Evolutionary conservation across 257 asterid species (phyloP).

Genomic region (Nicotiana otophora): DNA sequence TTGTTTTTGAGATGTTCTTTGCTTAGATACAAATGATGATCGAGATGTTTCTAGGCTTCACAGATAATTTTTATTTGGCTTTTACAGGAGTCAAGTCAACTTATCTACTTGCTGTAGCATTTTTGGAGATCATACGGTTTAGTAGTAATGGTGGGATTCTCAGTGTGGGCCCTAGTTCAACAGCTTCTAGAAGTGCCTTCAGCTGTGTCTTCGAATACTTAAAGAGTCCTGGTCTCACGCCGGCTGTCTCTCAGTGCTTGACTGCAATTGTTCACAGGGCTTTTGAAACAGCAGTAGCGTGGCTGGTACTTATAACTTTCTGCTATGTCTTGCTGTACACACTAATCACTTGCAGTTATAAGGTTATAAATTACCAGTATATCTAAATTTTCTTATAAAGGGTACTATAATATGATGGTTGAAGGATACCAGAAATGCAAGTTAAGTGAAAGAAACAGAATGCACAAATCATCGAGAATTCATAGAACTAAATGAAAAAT

Average conservation of each 20-base stretch:
- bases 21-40: not conserved
- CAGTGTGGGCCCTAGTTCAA: slow-evolving; percentile 60
- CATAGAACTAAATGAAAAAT: not conserved
- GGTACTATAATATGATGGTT: not conserved
- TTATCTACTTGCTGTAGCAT: slow-evolving; percentile 97
- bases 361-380: not conserved
- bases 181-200: slow-evolving; percentile 88
- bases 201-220: slow-evolving; percentile 94
- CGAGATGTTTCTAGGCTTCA: not conserved
- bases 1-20: slow-evolving; percentile 1
- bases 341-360: not conserved
- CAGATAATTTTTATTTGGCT: slow-evolving; percentile 18
- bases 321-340: not conserved
- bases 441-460: not conserved
- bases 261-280: slow-evolving; percentile 88
- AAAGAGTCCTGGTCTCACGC: slow-evolving; percentile 89
- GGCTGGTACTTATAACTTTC: slow-evolving; percentile 69
- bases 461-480: not conserved
- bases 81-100: slow-evolving; percentile 96
- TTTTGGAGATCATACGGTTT: slow-evolving; percentile 89
- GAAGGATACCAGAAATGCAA: not conserved
- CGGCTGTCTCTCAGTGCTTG: slow-evolving; percentile 94
- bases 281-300: slow-evolving; percentile 73
- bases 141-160: slow-evolving; percentile 98
- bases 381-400: no score